Base-by-base conservation (phyloP, 1,139 yeast genomes). In the Blastobotrys persicus region DNA sequence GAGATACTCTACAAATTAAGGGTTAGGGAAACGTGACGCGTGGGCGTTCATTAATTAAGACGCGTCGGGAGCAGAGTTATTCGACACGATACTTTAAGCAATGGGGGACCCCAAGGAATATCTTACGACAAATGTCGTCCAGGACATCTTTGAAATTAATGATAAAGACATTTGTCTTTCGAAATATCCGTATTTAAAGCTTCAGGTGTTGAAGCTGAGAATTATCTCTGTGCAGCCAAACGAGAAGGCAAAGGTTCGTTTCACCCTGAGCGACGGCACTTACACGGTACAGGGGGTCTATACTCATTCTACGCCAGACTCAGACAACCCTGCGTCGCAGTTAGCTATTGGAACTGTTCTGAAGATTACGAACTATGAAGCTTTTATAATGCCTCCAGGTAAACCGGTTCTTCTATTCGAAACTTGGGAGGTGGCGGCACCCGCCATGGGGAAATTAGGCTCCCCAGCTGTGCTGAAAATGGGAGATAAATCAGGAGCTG, bases 191-290 rank as follows among this genome's bases (percentile, higher is more conserved):
- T 28, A 38, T 16, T 40, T 48, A 13, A 38, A 38, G 7, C 38
- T 52, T 18, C 55, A 52, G 35, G 28, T 48, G 28, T 16, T 48
- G 38, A 52, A 52, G 47, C 38, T 51, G 45, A 37, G 46, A 13
- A 34, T 38, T 17, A 45, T 49, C n/a, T 16, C 48, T 17, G 56
- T 49, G 12, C 49, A 48, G 31, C 40, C 39, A 11, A 41, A 34
- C 19, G 53, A 50, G 19, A 49, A 45, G 44, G 46, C 49, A 13
- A 53, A 53, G 46, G 26, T 53, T 28, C 50, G 60, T 17, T 41
- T 57, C 34, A 45, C 56, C 4, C 20, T 55, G 38, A 52, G 58
- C 11, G 60, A 57, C 37, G 60, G 59, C 7, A 38, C 35, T 7
- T 45, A 47, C 42, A 42, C 48, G n/a, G 46, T 52, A 33, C 58